Evolutionary conservation across 495 filamentous ascomycete species (phyloP), one percentile per base, ranked within the genome.

Genomic region (Glarea lozoyensis): DNA sequence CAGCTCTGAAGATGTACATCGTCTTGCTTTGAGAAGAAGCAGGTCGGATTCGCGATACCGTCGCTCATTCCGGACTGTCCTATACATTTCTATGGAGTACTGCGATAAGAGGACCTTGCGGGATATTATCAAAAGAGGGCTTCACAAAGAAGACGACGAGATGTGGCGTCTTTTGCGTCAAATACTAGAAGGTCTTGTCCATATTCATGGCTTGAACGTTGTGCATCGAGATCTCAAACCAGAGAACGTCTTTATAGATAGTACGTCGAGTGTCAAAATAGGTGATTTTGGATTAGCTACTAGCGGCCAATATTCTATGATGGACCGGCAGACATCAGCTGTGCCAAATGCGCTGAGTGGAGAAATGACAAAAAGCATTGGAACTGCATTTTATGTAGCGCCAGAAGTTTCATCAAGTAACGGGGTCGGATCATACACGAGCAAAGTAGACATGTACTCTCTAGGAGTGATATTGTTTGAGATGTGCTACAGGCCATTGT

Each of bases 361-460:
- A 37, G 70, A 78, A 43, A 60, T 77, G 59, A 96, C 93, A 10
- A 81, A 81, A 46, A 93, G 88, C 63, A 76, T 98, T 42, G 92
- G 92, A n/a, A 98, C 92, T 25, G 81, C 88, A 0, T 82, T 89
- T 36, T 98, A 98, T 57, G 86, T 95, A 37, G 93, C 92, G 4
- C 92, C 92, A 2, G 92, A 98, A 58, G 75, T 98, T 44, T 76
- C 84, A 45, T 70, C 67, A 11, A 82, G 84, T 9, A 80, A 77
- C 10, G 71, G 68, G 17, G 85, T 81, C 4, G 77, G 35, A 7
- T 29, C 76, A 16, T 97, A 96, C 57, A 89, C 84, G 42, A 83
- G 88, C 44, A 97, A 95, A 61, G 90, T 94, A 9, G 90, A 97
- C 67, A 95, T 98, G 90, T 98, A 88, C 56, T 96, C 93, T 0